phyloP scores from a whole-genome alignment of 257 asterid species.

The Rhazya stricta region DNA sequence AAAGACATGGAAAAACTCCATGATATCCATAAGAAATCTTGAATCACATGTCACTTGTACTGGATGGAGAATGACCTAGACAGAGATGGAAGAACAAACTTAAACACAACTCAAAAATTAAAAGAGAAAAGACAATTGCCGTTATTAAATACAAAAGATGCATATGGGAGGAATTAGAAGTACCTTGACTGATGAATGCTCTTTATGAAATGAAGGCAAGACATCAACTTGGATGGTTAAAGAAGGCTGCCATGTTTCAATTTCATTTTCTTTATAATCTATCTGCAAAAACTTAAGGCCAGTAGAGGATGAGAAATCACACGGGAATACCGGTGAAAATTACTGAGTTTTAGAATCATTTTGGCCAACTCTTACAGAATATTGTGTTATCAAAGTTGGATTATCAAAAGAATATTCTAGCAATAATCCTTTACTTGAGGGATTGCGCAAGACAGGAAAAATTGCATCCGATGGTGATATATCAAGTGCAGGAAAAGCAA shows the following conservation, averaged over 20 bases:
- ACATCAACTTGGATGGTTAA: slow-evolving; percentile 61
- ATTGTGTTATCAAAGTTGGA: neutral
- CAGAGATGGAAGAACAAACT: slow-evolving; percentile 7
- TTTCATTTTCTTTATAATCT: slow-evolving; percentile 30
- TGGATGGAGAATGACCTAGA: slow-evolving; percentile 62
- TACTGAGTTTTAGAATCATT: neutral
- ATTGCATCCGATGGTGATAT: neutral
- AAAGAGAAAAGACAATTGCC: slow-evolving; percentile 8
- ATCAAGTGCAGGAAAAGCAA: neutral
- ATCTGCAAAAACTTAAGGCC: slow-evolving; percentile 37
- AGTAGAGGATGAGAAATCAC: slow-evolving; percentile 8
- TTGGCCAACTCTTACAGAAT: neutral
- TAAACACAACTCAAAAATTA: neutral
- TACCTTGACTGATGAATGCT: slow-evolving; percentile 67
- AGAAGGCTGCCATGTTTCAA: slow-evolving; percentile 47
- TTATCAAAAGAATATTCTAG: neutral
- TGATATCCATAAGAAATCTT: slow-evolving; percentile 50
- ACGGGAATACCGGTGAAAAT: neutral
- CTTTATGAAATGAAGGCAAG: slow-evolving; percentile 42
- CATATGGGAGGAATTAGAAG: slow-evolving; percentile 14
- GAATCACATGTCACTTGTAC: slow-evolving; percentile 53
- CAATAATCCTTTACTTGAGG: neutral
- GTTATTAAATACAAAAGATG: slow-evolving; percentile 8
- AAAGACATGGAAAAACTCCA: slow-evolving; percentile 45
- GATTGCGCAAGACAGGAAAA: neutral